These are phyloP conservation scores for Daldinia eschscholtzii DNA, from an alignment of 2,329 filamentous ascomycete species.

Conservation along the genomic window DNA sequence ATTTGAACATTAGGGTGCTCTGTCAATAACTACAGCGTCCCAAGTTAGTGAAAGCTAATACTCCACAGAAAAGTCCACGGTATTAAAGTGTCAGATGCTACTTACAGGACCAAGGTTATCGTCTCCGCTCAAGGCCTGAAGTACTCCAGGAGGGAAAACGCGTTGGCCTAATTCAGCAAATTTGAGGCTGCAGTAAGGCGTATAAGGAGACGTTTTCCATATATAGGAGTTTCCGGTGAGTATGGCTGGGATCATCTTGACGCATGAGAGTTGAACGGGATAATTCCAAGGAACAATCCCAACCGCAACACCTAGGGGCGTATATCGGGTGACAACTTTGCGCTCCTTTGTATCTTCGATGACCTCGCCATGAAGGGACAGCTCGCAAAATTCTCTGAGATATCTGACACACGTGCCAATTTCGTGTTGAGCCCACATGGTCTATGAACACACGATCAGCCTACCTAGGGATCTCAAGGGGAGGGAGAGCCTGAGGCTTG, in stretches of 20 bases:
- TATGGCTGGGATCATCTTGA: not conserved
- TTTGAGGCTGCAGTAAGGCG: not conserved
- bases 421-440: not conserved
- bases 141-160: not conserved
- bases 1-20: not conserved
- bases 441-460: not conserved
- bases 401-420: not conserved
- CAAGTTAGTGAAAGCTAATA: not conserved
- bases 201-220: not conserved
- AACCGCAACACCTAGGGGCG: not conserved
- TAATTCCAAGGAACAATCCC: not conserved
- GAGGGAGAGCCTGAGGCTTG: not conserved
- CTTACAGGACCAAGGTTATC: not conserved
- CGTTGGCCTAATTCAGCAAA: not conserved
- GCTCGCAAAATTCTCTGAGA: not conserved
- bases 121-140: not conserved
- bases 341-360: not conserved
- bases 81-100: not conserved
- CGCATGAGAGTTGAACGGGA: not conserved
- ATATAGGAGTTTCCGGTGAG: not conserved
- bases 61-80: not conserved
- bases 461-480: not conserved
- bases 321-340: not conserved
- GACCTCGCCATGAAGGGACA: not conserved
- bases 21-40: not conserved